A percentile compares a stretch with the other conserved stretches of the same genome.
Evolutionary conservation across 164 flowering plant species (phyloP).

Genomic region (Stephania japonica): DNA sequence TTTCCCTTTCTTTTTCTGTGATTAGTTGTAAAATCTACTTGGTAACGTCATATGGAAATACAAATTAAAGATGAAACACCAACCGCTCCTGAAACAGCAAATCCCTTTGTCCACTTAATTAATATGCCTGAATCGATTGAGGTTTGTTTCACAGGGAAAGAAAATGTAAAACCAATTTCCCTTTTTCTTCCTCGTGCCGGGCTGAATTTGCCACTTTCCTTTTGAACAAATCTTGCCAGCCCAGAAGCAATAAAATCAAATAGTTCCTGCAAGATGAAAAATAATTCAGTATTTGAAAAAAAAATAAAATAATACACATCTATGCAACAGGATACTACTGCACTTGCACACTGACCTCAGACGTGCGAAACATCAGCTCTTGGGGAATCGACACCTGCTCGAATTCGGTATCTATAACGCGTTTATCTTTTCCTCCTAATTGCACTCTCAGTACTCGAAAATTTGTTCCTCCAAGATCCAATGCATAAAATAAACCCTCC

Average conservation of each 20-base stretch:
- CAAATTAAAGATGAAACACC: conserved; percentile 21
- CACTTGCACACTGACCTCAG: conserved; percentile 45
- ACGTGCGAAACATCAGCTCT: conserved; percentile 69
- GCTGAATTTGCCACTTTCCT: conserved; percentile 51
- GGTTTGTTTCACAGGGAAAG: conserved; percentile 83
- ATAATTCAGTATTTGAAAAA: not conserved
- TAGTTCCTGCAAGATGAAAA: conserved; percentile 39
- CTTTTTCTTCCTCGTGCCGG: conserved; percentile 49
- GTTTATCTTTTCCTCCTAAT: conserved; percentile 65
- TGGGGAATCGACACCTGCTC: conserved; percentile 81
- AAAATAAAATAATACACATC: not conserved
- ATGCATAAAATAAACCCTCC: conserved; percentile 75
- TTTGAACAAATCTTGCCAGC: conserved; percentile 53
- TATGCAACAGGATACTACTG: not conserved
- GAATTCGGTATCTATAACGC: conserved; percentile 58
- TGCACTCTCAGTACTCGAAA: conserved; percentile 83
- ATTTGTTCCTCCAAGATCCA: conserved; percentile 97
- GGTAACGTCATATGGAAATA: not conserved
- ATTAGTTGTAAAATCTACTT: not conserved
- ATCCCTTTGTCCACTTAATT: conserved; percentile 92
- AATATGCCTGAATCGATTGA: conserved; percentile 79
- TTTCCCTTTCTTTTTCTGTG: not conserved
- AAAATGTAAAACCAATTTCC: conserved; percentile 89
- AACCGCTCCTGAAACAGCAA: conserved; percentile 82
- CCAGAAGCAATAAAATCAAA: conserved; percentile 80